Evolutionary conservation across 2,329 filamentous ascomycete genomes (phyloP), one percentile per base, ranked within the genome.

Genomic region (Ascochyta clinopodiicola): DNA sequence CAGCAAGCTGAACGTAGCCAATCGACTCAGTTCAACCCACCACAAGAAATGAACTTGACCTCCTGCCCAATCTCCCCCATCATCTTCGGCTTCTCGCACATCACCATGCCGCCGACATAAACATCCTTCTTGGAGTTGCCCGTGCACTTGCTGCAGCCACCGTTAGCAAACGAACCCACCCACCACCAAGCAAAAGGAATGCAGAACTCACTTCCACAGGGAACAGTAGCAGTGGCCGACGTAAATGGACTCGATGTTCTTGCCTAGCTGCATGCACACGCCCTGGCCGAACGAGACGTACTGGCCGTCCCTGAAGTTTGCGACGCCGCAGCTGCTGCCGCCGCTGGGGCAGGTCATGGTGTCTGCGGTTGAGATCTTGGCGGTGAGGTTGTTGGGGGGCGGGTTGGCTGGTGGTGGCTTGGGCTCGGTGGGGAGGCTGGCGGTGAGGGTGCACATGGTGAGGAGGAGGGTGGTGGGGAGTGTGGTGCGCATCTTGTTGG

Each of bases 211-310:
- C 50, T 25, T 44, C 56, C 56, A 58, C 10, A 58, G 25, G 24
- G 56, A 54, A 21, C 50, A 58, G 27, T 47, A 58, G 55, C 55
- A 58, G 19, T 49, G 39, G n/a, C 29, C 31, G 2, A 58, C 55
- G 19, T 58, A 58, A 34, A 58, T 51, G 15, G 40, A 43, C 27
- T 45, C n/a, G 17, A 54, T 22, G n/a, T 40, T 38, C 17, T n/a
- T 7, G 12, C 34, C 36, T 12, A 57, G 27, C 31, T 34, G 42
- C 39, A 57, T 57, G 42, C 55, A 57, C 7, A 38, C 39, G 25
- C 55, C 55, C 36, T 45, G 39, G n/a, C 50, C 44, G 13, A 57
- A 57, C 7, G 27, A 29, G 2, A 31, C 21, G 40, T 43, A 57
- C 9, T 21, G n/a, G 36, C 42, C 36, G 45, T 19, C 24, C 12